Conservation (phyloP, 2,329 filamentous ascomycete species). For the Sphaerulina vaccinii region DNA sequence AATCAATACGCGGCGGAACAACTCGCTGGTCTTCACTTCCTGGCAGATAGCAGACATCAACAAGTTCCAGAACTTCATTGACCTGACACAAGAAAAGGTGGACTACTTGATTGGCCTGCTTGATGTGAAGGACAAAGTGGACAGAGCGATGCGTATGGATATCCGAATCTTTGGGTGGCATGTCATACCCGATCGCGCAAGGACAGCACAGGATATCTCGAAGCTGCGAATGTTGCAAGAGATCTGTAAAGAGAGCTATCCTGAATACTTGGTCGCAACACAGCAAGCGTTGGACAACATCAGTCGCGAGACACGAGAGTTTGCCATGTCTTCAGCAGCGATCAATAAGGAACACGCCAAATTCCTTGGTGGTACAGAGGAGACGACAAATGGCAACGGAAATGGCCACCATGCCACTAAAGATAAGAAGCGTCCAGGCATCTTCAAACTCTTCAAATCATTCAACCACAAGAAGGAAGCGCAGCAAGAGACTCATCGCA, state of each 20-base stretch:
- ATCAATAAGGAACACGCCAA: slow-evolving; percentile 17
- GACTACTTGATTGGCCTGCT: slow-evolving; percentile 46
- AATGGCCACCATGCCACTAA: slow-evolving; percentile 1
- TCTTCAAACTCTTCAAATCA: slow-evolving; percentile 32
- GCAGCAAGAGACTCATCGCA: slow-evolving; percentile 1
- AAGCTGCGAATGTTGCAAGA: slow-evolving; percentile 48
- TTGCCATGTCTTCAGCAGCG: slow-evolving; percentile 8
- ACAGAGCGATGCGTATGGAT: slow-evolving; percentile 46
- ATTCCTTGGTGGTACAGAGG: not conserved
- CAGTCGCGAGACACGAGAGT: slow-evolving; percentile 34
- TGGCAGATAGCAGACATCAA: slow-evolving; percentile 45
- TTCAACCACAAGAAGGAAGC: slow-evolving; percentile 24
- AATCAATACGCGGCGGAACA: slow-evolving; percentile 34
- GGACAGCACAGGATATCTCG: slow-evolving; percentile 39
- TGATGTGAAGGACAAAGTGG: slow-evolving; percentile 45
- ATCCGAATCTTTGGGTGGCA: slow-evolving; percentile 52
- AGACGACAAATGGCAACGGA: slow-evolving; percentile 7
- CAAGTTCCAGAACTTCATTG: slow-evolving; percentile 45
- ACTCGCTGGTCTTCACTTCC: slow-evolving; percentile 34
- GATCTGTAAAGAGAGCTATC: slow-evolving; percentile 44
- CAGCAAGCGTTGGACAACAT: slow-evolving; percentile 47
- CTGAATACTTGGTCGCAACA: slow-evolving; percentile 45
- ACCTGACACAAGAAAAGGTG: slow-evolving; percentile 43
- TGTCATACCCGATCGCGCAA: slow-evolving; percentile 36
- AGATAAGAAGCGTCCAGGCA: slow-evolving; percentile 30